Conservation (phyloP, 192 early-diverging fungal genomes). For the Coemansia sp. region DNA sequence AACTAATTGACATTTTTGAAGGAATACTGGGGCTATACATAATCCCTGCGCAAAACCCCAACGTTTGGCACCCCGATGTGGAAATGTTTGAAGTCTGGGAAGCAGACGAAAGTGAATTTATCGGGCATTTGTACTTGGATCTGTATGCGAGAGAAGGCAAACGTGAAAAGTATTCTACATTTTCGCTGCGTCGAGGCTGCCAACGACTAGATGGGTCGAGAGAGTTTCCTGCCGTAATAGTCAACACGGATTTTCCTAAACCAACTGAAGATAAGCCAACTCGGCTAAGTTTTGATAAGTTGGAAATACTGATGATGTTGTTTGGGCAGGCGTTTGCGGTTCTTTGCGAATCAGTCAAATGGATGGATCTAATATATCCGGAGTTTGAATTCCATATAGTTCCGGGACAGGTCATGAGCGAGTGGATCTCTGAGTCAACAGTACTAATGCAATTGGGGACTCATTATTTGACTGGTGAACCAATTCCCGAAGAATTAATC, state of each 20-base stretch:
- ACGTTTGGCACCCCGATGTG: conserved; percentile 71
- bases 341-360: conserved; percentile 63
- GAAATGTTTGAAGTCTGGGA: conserved; percentile 67
- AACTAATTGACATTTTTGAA: conserved; percentile 63
- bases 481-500: conserved; percentile 61
- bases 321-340: conserved; percentile 61
- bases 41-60: conserved; percentile 48
- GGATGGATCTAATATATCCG: conserved; percentile 59
- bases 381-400: conserved; percentile 76
- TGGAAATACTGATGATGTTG: conserved; percentile 68
- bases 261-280: conserved; percentile 60
- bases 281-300: conserved; percentile 66
- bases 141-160: conserved; percentile 63
- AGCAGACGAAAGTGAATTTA: conserved; percentile 53
- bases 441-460: conserved; percentile 50
- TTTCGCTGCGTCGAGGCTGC: conserved; percentile 34
- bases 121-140: conserved; percentile 70
- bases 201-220: conserved; percentile 56
- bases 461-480: conserved; percentile 60
- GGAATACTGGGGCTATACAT: conserved; percentile 61
- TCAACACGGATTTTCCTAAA: conserved; percentile 55
- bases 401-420: conserved; percentile 74
- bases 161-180: conserved; percentile 52
- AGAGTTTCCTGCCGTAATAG: conserved; percentile 51
- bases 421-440: conserved; percentile 59